Evolutionary conservation across 306 rosid species (phyloP), one percentile per base, ranked within the genome.

Genomic region (Rosa rugosa): DNA sequence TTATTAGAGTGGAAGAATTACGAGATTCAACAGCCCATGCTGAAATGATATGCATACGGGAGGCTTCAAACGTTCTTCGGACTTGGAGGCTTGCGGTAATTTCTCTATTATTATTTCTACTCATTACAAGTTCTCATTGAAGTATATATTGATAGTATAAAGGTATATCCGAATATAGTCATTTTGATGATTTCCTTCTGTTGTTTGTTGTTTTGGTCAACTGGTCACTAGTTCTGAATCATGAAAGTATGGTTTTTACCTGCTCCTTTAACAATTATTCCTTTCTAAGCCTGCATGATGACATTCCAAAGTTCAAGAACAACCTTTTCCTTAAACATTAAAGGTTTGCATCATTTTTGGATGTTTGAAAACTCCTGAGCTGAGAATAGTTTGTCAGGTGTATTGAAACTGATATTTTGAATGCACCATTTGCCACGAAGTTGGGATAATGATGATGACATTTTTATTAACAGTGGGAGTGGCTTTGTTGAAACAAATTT

Each of bases 11-110:
- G 25, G 99, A 93, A 83, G 93, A 91, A 86, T 81, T 91, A 68
- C 92, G 98, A 70, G 99, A 96, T 84, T 91, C 98, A 75, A 96
- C 99, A 36, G 98, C 99, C 77, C 99, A 96, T 75, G 99, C 99
- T 9, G 99, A 96, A 85, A 90, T 96, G 88, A 88, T 91, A 50
- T 96, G 99, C 86, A 96, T 96, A 70, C 86, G 96, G 17, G 97
- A 93, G 79, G 99, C 98, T 86, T 96, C 99, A 31, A 93, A 88
- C 42, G 78, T 79, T 83, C 97, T 93, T 62, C 90, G 78, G 69
- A 54, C 96, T 64, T 96, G 99, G 99, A 86, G 99, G 88, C 92
- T 96, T 83, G 85, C 98, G 11, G 99, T 93, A 91, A 85, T 84
- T 86, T 89, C 83, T 80, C 81, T 17, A 25, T 49, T 31, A 23